Percentiles rank a stretch among this genome's conserved stretches.
Conservation (phyloP, 1,284 basidiomycete species). For the Termitomyces sp. region DNA sequence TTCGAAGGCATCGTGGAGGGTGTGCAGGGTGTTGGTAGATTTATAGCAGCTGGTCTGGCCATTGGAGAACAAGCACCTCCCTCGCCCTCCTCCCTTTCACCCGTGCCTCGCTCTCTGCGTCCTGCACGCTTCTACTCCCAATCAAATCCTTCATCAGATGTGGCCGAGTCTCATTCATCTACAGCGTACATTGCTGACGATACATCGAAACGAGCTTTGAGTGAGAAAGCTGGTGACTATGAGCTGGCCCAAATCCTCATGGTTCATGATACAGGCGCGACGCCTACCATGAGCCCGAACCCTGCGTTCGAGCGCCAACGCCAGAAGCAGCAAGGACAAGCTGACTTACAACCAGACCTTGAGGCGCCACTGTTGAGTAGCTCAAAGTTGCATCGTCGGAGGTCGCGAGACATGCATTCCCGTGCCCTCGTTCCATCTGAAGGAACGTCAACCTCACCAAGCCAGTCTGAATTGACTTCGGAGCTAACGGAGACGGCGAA, state of each 20-base stretch:
- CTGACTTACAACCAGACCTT: not conserved
- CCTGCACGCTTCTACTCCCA: conserved; percentile 18
- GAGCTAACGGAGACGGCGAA: not conserved
- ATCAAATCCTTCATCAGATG: conserved; percentile 25
- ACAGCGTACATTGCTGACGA: conserved; percentile 29
- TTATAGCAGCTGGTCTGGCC: conserved; percentile 42
- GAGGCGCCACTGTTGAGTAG: not conserved
- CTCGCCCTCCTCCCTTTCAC: conserved; percentile 10
- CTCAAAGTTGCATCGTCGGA: conserved; percentile 16
- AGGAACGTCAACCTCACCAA: not conserved
- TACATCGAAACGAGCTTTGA: not conserved
- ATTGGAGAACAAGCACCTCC: conserved; percentile 21
- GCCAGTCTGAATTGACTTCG: not conserved
- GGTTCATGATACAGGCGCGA: conserved; percentile 39
- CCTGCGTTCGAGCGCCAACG: conserved; percentile 28
- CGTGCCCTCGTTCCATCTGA: not conserved
- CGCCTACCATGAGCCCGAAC: conserved; percentile 39
- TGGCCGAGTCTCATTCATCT: conserved; percentile 34
- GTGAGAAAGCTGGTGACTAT: conserved; percentile 15
- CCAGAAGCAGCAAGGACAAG: conserved; percentile 10
- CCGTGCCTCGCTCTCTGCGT: conserved; percentile 7
- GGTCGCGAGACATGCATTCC: conserved; percentile 15
- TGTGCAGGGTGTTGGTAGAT: conserved; percentile 51
- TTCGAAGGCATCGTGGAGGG: conserved; percentile 61
- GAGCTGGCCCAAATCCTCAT: conserved; percentile 28